Conservation (phyloP, 108 stramenopile species). For the Pseudonitzschia pungens region DNA sequence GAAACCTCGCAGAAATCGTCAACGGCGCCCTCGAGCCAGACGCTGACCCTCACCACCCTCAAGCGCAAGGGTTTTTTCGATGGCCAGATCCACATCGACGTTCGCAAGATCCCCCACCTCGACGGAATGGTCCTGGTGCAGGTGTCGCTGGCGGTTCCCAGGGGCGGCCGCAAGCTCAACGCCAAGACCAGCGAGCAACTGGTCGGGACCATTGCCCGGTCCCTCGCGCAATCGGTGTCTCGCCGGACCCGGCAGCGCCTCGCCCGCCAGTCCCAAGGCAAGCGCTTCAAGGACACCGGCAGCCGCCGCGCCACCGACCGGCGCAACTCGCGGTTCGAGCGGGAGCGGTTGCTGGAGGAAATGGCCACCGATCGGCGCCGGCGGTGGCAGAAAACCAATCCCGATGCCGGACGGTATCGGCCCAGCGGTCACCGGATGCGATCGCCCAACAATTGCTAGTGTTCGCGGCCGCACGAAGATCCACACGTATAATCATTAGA, state of each 20-base stretch:
- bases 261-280: conserved; percentile 54
- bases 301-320: conserved; percentile 49
- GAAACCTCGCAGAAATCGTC: conserved; percentile 19
- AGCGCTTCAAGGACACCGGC: conserved; percentile 48
- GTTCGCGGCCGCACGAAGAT: too few relatives aligned
- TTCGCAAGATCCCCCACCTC: conserved; percentile 10
- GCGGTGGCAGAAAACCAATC: conserved; percentile 77
- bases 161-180: conserved; percentile 43
- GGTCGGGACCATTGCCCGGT: conserved; percentile 39
- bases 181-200: conserved; percentile 13
- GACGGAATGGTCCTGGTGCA: conserved; percentile 27
- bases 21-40: conserved; percentile 18
- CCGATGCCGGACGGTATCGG: conserved; percentile 73
- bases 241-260: conserved; percentile 52
- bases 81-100: conserved; percentile 58
- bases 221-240: conserved; percentile 47
- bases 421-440: conserved; percentile 63
- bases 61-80: conserved; percentile 70
- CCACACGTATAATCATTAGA: too few relatives aligned
- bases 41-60: conserved; percentile 47
- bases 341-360: conserved; percentile 72
- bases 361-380: conserved; percentile 80
- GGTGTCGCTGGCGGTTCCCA: conserved; percentile 52
- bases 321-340: conserved; percentile 55
- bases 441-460: conserved; percentile 55